A percentile compares a stretch with the other conserved stretches of the same genome.
These are phyloP conservation scores for Phaeosphaeria sp. DNA, from an alignment of 2,329 filamentous ascomycete genomes.

Conservation along the genomic window DNA sequence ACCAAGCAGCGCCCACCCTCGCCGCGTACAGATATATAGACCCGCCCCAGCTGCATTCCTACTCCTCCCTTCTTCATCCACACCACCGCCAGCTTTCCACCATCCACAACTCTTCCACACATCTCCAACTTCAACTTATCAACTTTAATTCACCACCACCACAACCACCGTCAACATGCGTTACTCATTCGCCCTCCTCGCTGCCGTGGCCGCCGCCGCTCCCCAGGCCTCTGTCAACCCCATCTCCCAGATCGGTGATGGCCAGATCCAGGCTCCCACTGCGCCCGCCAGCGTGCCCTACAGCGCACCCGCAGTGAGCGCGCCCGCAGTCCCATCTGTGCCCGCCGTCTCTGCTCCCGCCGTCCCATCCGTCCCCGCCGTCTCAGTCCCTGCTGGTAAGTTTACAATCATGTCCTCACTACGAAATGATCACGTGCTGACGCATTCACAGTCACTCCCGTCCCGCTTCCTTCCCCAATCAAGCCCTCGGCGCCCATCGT, in stretches of 20 bases:
- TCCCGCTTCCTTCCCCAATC: too few relatives aligned
- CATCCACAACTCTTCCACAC: slow-evolving; percentile 5
- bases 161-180: slow-evolving; percentile 38
- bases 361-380: neutral
- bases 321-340: slow-evolving; percentile 1
- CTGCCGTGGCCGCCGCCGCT: slow-evolving; percentile 36
- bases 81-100: slow-evolving; percentile 12
- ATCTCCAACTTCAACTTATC: slow-evolving; percentile 1
- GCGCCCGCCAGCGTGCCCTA: slow-evolving; percentile 15
- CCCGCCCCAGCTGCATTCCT: slow-evolving; percentile 6
- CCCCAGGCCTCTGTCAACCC: slow-evolving; percentile 40
- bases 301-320: slow-evolving; percentile 10
- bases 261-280: slow-evolving; percentile 46
- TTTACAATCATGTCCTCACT: too few relatives aligned
- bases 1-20: slow-evolving; percentile 2
- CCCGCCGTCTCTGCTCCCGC: too few relatives aligned
- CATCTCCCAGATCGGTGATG: slow-evolving; percentile 48
- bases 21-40: slow-evolving; percentile 20
- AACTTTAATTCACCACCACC: slow-evolving; percentile 12
- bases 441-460: too few relatives aligned
- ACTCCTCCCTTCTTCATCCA: slow-evolving; percentile 7
- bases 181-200: slow-evolving; percentile 40
- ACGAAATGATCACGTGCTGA: too few relatives aligned
- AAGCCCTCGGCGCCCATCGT: too few relatives aligned
- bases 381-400: neutral